Evolutionary conservation across 805 yeast species (phyloP), one percentile per base, ranked within the genome.

Genomic region (Tetrapisispora iriomotensis): DNA sequence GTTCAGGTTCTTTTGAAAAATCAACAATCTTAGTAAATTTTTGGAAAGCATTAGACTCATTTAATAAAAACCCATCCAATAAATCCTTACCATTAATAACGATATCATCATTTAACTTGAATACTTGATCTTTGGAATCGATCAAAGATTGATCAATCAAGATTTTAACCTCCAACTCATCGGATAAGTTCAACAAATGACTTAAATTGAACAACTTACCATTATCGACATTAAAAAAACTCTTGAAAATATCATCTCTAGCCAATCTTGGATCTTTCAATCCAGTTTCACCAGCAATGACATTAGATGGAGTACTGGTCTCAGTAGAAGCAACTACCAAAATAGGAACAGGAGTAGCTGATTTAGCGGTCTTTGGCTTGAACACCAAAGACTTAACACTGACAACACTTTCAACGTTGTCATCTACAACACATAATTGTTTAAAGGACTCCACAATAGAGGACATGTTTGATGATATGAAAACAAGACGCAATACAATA

Each of bases 181-280:
- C 18, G 13, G 25, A 13, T 9, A 60, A 56, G 28, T 53, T 75
- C 72, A 46, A 66, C 71, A 45, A 62, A 26, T 58, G 50, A 14
- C 53, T 58, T 20, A 61, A 36, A 22, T 54, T 54, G 45, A 61
- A 61, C 9, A 42, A 48, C 36, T 55, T 58, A 19, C 60, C 64
- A 22, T 56, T 44, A 3, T 46, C 51, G 34, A 54, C 47, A 17
- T 50, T 41, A 44, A 60, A 60, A 52, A 80, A 74, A 50, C 76
- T 75, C 45, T 69, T 67, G 35, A 85, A 79, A 49, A 86, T 69
- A 40, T 81, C 95, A 46, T 82, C 88, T 50, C 79, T 79, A 38
- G 95, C 96, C 53, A 86, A 67, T 63, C 95, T 75, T 47, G 94
- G 94, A 44, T 86, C 95, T 64, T 86, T 86, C 38, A 74, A 82